Evolutionary conservation across 805 yeast genomes (phyloP).

Genomic region (Alloascoidea hylecoeti): DNA sequence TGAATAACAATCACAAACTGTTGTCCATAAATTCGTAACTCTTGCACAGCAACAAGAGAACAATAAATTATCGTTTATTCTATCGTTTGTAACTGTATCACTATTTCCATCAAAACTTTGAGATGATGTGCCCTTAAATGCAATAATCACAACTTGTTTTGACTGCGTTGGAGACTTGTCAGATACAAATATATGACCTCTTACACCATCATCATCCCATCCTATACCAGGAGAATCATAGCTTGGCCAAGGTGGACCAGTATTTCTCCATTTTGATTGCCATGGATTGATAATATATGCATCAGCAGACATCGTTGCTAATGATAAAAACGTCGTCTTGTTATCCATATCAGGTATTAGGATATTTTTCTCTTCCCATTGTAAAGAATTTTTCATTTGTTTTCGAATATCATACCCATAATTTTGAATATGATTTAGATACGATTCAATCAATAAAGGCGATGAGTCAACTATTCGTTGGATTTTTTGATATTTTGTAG

Average conservation of each 20-base stretch:
- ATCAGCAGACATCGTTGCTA: slow-evolving; percentile 81
- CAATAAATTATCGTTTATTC: slow-evolving; percentile 72
- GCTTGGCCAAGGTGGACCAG: slow-evolving; percentile 42
- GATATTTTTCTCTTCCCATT: slow-evolving; percentile 46
- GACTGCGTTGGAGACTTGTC: background rate
- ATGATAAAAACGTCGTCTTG: slow-evolving; percentile 51
- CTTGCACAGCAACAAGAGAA: slow-evolving; percentile 96
- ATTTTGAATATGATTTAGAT: no score
- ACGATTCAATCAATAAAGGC: background rate
- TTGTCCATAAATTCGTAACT: slow-evolving; percentile 80
- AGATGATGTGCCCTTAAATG: slow-evolving; percentile 88
- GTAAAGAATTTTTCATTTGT: slow-evolving; percentile 21
- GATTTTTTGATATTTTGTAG: no score
- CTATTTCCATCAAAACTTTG: slow-evolving; percentile 38
- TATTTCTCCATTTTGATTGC: slow-evolving; percentile 80
- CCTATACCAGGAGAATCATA: slow-evolving; percentile 55
- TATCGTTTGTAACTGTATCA: slow-evolving; percentile 73
- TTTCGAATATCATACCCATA: no score
- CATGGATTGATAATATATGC: slow-evolving; percentile 75
- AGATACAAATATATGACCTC: slow-evolving; percentile 81
- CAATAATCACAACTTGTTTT: slow-evolving; percentile 46
- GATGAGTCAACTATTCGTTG: background rate
- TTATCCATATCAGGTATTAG: slow-evolving; percentile 66
- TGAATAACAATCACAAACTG: slow-evolving; percentile 89
- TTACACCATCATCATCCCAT: slow-evolving; percentile 72